phyloP scores from a whole-genome alignment of 139 green algal genomes.

The Desmodesmus armatus region DNA sequence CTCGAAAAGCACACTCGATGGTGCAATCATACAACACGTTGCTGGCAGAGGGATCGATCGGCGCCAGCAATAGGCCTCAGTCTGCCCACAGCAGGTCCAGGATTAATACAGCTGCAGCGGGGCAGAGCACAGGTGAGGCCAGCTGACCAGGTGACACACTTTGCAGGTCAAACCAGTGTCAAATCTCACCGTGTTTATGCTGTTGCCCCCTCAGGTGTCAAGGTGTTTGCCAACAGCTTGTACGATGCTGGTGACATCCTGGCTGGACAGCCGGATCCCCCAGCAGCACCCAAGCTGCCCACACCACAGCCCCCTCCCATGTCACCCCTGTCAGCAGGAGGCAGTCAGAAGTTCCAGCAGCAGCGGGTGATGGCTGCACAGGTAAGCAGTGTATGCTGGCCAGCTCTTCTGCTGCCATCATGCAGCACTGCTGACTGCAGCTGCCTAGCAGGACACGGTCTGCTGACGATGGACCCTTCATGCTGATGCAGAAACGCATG shows the following conservation, averaged over 20 bases:
- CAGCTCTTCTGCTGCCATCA: not conserved
- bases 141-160: too few species aligned
- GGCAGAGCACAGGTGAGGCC: too few species aligned
- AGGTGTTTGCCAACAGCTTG: conserved; percentile 39
- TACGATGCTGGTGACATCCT: conserved; percentile 46
- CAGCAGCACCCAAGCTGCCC: not conserved
- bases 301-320: too few species aligned
- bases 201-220: too few species aligned
- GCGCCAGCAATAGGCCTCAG: not conserved
- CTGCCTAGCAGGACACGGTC: not conserved
- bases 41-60: conserved; percentile 12
- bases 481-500: conserved; percentile 50
- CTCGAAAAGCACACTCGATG: not conserved
- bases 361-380: conserved; percentile 30
- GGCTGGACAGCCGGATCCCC: not conserved
- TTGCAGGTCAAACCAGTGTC: too few species aligned
- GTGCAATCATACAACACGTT: conserved; percentile 18
- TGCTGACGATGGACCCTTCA: not conserved
- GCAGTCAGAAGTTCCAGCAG: conserved; percentile 34
- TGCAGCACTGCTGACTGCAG: not conserved
- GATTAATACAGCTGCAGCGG: not conserved
- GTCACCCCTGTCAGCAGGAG: not conserved
- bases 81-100: conserved; percentile 6
- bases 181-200: too few species aligned
- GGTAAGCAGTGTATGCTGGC: not conserved